phyloP scores from a whole-genome alignment of 1,284 basidiomycete genomes.

The Tilletia setariae region DNA sequence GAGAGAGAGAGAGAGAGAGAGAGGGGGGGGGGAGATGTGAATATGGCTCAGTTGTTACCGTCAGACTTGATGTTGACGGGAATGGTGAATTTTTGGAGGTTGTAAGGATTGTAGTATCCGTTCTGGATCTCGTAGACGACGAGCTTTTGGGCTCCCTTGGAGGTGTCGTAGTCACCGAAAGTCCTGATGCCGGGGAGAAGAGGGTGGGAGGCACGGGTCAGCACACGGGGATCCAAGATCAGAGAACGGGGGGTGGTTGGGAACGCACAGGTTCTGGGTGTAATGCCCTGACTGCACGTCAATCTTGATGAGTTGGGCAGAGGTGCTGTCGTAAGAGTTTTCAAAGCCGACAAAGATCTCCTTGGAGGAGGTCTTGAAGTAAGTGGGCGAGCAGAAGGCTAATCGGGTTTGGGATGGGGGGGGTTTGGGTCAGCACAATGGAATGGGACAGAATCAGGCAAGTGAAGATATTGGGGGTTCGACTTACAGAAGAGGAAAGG shows the following conservation, averaged over 20 bases:
- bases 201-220: neutral
- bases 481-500: slow-evolving; percentile 1
- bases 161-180: neutral
- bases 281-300: neutral
- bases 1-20: too few species aligned
- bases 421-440: neutral
- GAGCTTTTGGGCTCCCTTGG: neutral
- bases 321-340: neutral
- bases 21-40: too few species aligned
- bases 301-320: neutral
- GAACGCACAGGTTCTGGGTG: slow-evolving; percentile 6
- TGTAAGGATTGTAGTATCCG: too few species aligned
- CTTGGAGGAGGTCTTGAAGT: slow-evolving; percentile 1
- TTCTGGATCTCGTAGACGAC: neutral
- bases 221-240: neutral
- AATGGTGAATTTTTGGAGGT: too few species aligned
- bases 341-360: neutral
- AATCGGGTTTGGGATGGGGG: neutral
- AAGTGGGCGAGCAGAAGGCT: slow-evolving; percentile 1
- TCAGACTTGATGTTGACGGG: too few species aligned
- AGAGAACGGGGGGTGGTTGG: neutral
- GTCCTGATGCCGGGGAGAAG: neutral
- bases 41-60: too few species aligned
- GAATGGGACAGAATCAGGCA: neutral
- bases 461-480: neutral